These are phyloP conservation scores for Myriangium duriaei DNA, from an alignment of 2,329 filamentous ascomycete species.

Conservation along the genomic window DNA sequence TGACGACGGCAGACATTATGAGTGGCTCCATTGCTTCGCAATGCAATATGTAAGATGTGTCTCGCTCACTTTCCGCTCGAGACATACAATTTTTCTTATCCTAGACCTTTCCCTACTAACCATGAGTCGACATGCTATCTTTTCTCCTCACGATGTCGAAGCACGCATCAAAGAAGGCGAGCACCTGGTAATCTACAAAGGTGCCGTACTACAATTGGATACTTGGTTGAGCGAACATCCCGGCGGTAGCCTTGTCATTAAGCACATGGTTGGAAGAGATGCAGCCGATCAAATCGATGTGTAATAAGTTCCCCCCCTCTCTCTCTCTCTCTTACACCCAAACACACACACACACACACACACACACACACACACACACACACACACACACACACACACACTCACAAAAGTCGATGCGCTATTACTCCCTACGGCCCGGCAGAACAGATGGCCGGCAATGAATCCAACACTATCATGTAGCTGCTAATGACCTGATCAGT, in stretches of 20 bases:
- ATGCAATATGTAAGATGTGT: too few species aligned
- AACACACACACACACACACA: slow-evolving; percentile 43
- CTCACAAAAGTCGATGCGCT: not conserved
- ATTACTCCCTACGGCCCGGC: not conserved
- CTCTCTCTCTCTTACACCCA: too few species aligned
- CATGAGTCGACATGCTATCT: slow-evolving; percentile 5
- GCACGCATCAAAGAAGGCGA: slow-evolving; percentile 40
- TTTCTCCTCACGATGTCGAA: slow-evolving; percentile 1
- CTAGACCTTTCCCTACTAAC: too few species aligned
- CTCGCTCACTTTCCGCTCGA: too few species aligned
- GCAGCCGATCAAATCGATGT: slow-evolving; percentile 47
- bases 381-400: too few species aligned
- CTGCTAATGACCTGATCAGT: slow-evolving; percentile 27
- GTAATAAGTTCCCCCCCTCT: slow-evolving; percentile 66
- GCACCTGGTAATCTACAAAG: slow-evolving; percentile 45
- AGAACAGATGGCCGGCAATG: not conserved
- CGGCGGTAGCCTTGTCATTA: slow-evolving; percentile 49
- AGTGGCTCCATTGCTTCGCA: too few species aligned
- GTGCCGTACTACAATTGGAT: slow-evolving; percentile 42
- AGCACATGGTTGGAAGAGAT: slow-evolving; percentile 56
- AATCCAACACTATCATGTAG: too few species aligned
- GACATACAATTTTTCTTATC: too few species aligned
- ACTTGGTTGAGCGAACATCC: slow-evolving; percentile 48
- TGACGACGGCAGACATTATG: too few species aligned
- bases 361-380: too few species aligned